These are phyloP conservation scores for Heteromeles arbutifolia DNA, from an alignment of 306 rosid species.

Conservation along the genomic window DNA sequence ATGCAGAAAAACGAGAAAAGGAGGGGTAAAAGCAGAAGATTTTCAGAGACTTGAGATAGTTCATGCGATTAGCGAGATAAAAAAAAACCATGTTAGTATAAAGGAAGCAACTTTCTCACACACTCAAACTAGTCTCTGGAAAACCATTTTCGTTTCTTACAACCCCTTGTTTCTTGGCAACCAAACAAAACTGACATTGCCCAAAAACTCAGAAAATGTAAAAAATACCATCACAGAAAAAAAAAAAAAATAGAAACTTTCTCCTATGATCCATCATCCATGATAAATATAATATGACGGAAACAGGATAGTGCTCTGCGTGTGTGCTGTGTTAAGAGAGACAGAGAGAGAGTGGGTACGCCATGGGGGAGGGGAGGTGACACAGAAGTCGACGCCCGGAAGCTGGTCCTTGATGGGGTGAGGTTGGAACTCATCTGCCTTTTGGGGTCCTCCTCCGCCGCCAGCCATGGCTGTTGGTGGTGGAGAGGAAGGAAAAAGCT, in stretches of 20 bases:
- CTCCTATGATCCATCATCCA: not conserved
- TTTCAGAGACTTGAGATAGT: not conserved
- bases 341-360: slow-evolving; percentile 29
- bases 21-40: not conserved
- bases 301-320: not conserved
- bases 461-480: slow-evolving; percentile 11
- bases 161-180: not conserved
- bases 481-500: not conserved
- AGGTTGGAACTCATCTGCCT: slow-evolving; percentile 55
- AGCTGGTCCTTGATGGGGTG: slow-evolving; percentile 80
- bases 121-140: not conserved
- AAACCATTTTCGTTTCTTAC: not conserved
- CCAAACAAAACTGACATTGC: not conserved
- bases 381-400: slow-evolving; percentile 70
- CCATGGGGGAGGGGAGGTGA: slow-evolving; percentile 72
- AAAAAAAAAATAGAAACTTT: not conserved
- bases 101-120: not conserved
- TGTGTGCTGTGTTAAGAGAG: not conserved
- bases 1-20: not conserved
- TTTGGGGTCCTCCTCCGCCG: slow-evolving; percentile 29
- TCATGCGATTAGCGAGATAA: not conserved
- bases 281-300: not conserved
- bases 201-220: not conserved
- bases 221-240: not conserved
- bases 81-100: not conserved